phyloP scores from a whole-genome alignment of 2,329 filamentous ascomycete species.

The Stemphylium beticola region DNA sequence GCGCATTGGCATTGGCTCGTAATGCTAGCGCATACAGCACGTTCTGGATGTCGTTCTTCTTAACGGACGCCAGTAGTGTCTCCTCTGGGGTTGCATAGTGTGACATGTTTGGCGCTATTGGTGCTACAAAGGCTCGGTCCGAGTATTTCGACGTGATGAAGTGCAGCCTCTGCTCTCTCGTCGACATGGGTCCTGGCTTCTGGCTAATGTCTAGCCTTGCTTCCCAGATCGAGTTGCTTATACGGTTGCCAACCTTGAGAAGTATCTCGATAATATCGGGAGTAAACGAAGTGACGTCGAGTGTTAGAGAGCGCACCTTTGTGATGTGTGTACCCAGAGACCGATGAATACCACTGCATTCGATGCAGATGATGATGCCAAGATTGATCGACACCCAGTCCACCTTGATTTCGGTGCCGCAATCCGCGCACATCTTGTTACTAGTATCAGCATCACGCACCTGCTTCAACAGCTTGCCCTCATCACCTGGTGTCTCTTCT shows the following conservation, averaged over 20 bases:
- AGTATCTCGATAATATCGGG: conserved; percentile 95
- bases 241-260: conserved; percentile 86
- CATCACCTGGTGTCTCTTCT: conserved; percentile 78
- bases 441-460: conserved; percentile 90
- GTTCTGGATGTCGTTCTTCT: conserved; percentile 93
- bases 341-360: conserved; percentile 96
- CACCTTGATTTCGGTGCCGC: conserved; percentile 86
- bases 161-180: conserved; percentile 85
- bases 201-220: conserved; percentile 74
- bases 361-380: conserved; percentile 94
- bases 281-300: conserved; percentile 96
- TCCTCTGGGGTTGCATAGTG: conserved; percentile 83
- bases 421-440: conserved; percentile 94
- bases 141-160: conserved; percentile 97
- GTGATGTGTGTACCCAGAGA: conserved; percentile 97
- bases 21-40: conserved; percentile 90
- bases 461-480: conserved; percentile 83
- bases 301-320: conserved; percentile 91
- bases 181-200: conserved; percentile 79
- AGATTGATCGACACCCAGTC: conserved; percentile 99
- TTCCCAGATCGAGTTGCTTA: conserved; percentile 98
- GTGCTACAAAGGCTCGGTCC: conserved; percentile 80
- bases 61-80: conserved; percentile 87
- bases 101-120: conserved; percentile 75
- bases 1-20: conserved; percentile 78